Evolutionary conservation across 2,329 filamentous ascomycete genomes (phyloP).

Genomic region (Herpotrichia juniperi): DNA sequence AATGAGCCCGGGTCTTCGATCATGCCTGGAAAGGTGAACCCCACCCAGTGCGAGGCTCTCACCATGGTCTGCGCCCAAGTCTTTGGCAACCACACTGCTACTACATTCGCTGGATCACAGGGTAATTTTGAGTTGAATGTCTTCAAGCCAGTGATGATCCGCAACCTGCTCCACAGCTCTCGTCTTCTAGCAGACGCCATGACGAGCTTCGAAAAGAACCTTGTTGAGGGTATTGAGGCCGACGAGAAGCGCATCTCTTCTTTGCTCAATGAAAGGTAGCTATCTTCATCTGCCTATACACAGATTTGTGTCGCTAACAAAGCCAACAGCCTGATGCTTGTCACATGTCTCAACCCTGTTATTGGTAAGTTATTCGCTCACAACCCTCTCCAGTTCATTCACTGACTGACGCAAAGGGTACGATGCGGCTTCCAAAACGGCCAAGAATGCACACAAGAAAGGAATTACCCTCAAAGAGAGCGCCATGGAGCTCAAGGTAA

Average conservation of each 20-base stretch:
- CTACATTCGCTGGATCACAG: constrained; percentile 93
- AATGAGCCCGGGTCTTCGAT: constrained; percentile 98
- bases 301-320: constrained; percentile 20
- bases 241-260: constrained; percentile 91
- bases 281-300: not conserved
- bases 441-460: constrained; percentile 94
- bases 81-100: constrained; percentile 94
- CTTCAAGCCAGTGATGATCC: constrained; percentile 96
- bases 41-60: constrained; percentile 95
- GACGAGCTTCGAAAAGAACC: constrained; percentile 92
- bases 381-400: constrained; percentile 13
- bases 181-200: constrained; percentile 90
- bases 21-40: constrained; percentile 99
- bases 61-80: constrained; percentile 98
- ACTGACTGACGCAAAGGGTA: constrained; percentile 33
- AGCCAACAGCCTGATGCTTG: constrained; percentile 81
- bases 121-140: constrained; percentile 99
- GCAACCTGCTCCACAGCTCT: constrained; percentile 91
- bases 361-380: constrained; percentile 73
- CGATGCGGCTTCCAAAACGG: constrained; percentile 41
- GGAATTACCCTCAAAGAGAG: constrained; percentile 90
- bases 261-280: constrained; percentile 92
- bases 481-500: constrained; percentile 88
- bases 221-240: constrained; percentile 84
- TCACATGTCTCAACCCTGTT: constrained; percentile 96